Evolutionary conservation across 352 stramenopile genomes (phyloP).

Genomic region (Salisapilia sapeloensis): DNA sequence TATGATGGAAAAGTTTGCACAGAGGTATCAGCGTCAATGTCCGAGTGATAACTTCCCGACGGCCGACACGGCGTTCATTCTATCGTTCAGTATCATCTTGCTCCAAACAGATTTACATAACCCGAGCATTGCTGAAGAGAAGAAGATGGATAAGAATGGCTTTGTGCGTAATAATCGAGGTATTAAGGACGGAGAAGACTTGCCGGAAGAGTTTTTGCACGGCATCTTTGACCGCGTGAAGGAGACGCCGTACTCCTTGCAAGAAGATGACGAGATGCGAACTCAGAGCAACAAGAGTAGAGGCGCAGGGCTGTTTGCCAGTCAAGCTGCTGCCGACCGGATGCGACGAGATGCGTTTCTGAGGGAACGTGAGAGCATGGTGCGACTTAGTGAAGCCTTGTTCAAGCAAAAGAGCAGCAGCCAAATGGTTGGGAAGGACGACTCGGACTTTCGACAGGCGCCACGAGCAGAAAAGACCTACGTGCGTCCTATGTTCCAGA

Average conservation of each 20-base stretch:
- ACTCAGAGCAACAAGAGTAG: constrained; percentile 9
- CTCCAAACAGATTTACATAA: constrained; percentile 96
- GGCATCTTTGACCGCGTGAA: constrained; percentile 96
- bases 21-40: constrained; percentile 73
- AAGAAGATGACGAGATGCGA: constrained; percentile 87
- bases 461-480: constrained; percentile 70
- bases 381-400: constrained; percentile 53
- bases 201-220: constrained; percentile 86
- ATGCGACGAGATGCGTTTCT: constrained; percentile 69
- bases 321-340: constrained; percentile 29
- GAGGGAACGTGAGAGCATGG: constrained; percentile 72
- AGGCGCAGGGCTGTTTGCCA: constrained; percentile 26
- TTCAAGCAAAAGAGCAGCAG: no score
- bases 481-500: constrained; percentile 96
- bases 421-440: no score
- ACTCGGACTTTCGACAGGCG: no score
- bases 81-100: constrained; percentile 89
- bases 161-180: constrained; percentile 97
- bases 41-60: constrained; percentile 81
- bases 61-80: constrained; percentile 96
- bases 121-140: constrained; percentile 91
- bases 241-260: constrained; percentile 89
- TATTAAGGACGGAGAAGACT: constrained; percentile 92
- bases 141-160: constrained; percentile 93
- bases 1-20: constrained; percentile 99